Evolutionary conservation across 345 rosid species (phyloP).

Genomic region (Geranium brycei): DNA sequence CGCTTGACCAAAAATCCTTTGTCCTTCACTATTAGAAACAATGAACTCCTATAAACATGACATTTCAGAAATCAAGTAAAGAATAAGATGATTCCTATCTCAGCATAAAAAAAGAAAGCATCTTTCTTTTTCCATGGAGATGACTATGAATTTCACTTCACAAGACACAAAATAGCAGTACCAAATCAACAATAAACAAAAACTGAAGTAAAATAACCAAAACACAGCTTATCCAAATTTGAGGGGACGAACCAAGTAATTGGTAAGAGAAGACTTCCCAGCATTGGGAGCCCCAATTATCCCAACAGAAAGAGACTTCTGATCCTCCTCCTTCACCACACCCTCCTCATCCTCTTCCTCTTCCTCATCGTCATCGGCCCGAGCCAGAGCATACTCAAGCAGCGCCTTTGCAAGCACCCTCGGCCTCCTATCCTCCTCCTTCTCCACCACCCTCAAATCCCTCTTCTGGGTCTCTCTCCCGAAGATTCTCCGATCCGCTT

Average conservation of each 20-base stretch:
- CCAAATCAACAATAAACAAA: not conserved
- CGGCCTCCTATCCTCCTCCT: slow-evolving; percentile 29
- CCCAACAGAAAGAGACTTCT: slow-evolving; percentile 82
- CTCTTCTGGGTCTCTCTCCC: slow-evolving; percentile 27
- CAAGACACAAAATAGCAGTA: not conserved
- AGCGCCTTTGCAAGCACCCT: slow-evolving; percentile 61
- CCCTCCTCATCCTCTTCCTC: slow-evolving; percentile 40
- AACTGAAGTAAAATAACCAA: not conserved
- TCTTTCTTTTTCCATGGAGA: not conserved
- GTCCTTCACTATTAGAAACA: not conserved
- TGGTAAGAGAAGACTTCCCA: slow-evolving; percentile 79
- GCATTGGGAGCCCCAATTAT: slow-evolving; percentile 95
- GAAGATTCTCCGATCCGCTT: slow-evolving; percentile 41
- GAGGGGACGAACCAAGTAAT: slow-evolving; percentile 49
- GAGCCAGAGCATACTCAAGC: slow-evolving; percentile 60
- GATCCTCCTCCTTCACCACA: slow-evolving; percentile 68
- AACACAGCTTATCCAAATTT: not conserved
- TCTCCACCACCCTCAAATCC: slow-evolving; percentile 14
- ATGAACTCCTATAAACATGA: not conserved
- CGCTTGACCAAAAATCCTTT: not conserved
- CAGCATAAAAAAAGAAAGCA: too few relatives aligned
- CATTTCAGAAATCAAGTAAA: not conserved
- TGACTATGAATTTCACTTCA: not conserved
- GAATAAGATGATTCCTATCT: not conserved
- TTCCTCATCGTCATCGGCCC: slow-evolving; percentile 39